These are phyloP conservation scores for Prunus dulcis DNA, from an alignment of 306 rosid species.

Conservation along the genomic window DNA sequence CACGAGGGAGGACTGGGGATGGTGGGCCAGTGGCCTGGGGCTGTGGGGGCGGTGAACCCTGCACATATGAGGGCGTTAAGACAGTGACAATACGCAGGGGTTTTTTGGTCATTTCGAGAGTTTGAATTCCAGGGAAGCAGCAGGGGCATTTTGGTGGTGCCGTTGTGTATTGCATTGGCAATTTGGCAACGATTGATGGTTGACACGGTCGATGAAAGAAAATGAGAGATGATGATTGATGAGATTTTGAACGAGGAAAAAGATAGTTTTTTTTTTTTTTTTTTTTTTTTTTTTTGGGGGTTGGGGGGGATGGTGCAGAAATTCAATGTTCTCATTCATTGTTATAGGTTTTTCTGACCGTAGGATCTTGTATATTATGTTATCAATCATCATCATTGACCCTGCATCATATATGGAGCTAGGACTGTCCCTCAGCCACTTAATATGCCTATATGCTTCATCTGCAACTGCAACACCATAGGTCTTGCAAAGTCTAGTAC, in stretches of 20 bases:
- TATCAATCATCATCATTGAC: neutral
- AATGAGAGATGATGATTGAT: neutral
- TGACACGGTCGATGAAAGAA: neutral
- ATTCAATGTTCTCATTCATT: neutral
- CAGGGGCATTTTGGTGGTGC: neutral
- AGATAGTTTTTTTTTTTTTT: neutral
- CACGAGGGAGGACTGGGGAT: slow-evolving; percentile 14
- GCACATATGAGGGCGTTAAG: slow-evolving; percentile 35
- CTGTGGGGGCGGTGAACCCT: slow-evolving; percentile 37
- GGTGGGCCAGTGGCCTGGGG: slow-evolving; percentile 1
- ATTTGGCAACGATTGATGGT: slow-evolving; percentile 1
- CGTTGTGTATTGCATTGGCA: neutral
- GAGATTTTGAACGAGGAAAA: neutral
- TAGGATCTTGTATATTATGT: too few relatives aligned
- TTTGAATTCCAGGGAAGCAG: neutral
- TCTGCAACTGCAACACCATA: slow-evolving; percentile 1
- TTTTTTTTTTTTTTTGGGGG: neutral
- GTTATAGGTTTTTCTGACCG: too few relatives aligned
- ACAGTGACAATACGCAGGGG: slow-evolving; percentile 48
- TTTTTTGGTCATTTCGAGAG: slow-evolving; percentile 23
- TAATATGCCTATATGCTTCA: neutral
- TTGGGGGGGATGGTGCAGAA: too few relatives aligned
- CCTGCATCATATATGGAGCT: too few relatives aligned
- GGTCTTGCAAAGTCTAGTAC: neutral
- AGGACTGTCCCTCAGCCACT: neutral